Percentiles rank a stretch among this genome's conserved stretches.
Evolutionary conservation across 1,139 yeast genomes (phyloP).

Genomic region (Candida glucosophila): DNA sequence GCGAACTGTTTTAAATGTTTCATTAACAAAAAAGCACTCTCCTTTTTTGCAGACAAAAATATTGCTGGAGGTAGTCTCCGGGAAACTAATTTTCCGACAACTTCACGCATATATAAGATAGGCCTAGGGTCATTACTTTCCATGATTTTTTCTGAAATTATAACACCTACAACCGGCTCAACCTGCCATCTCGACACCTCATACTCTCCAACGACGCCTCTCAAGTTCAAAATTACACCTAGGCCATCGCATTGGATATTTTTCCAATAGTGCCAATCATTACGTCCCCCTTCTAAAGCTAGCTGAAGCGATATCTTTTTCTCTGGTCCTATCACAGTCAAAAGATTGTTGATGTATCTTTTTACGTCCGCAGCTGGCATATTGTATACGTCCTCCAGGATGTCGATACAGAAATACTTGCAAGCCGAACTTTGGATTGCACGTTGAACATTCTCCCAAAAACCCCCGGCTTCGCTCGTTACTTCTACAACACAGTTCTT

Average conservation of each 20-base stretch:
- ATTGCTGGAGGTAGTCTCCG: no score
- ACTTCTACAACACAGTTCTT: background rate
- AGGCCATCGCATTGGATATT: conserved; percentile 1
- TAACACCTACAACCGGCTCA: conserved; percentile 1
- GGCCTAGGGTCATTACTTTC: no score
- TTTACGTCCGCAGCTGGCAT: background rate
- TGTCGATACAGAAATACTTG: conserved; percentile 1
- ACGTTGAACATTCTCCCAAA: conserved; percentile 1
- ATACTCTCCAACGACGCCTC: conserved; percentile 1
- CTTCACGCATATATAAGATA: no score
- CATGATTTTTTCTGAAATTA: conserved; percentile 1
- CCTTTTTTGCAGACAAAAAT: no score
- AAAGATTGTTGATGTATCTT: conserved; percentile 1
- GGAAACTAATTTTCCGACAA: no score
- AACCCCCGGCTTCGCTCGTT: background rate
- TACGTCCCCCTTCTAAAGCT: conserved; percentile 1
- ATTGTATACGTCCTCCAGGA: conserved; percentile 1
- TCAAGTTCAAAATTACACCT: conserved; percentile 1
- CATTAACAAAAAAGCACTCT: no score
- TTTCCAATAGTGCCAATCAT: conserved; percentile 2
- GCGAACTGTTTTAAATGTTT: no score
- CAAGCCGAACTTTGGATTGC: conserved; percentile 1
- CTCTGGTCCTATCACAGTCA: background rate
- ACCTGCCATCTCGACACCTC: conserved; percentile 2
- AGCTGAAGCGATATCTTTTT: conserved; percentile 1